Conservation (phyloP, 495 filamentous ascomycete species). For the Penicillium antarcticum region DNA sequence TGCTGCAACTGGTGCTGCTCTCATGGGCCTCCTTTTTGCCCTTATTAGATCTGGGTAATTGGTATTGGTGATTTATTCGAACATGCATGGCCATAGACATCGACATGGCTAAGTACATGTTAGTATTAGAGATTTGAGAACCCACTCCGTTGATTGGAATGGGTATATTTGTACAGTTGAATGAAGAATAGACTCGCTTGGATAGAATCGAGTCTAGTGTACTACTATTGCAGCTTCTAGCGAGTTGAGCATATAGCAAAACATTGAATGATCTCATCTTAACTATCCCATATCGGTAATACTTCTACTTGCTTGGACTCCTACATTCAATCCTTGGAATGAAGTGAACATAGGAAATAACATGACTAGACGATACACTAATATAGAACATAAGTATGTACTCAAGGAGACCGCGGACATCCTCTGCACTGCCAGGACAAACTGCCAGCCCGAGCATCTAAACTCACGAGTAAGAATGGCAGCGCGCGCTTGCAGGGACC, state of each 20-base stretch:
- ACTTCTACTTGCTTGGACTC: no score
- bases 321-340: neutral
- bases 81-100: neutral
- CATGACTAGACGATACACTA: constrained; percentile 33
- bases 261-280: neutral
- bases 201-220: constrained; percentile 7
- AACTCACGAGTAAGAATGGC: neutral
- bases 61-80: neutral
- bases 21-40: constrained; percentile 58
- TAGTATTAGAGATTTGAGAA: neutral
- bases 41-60: constrained; percentile 50
- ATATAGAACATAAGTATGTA: constrained; percentile 34
- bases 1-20: constrained; percentile 65
- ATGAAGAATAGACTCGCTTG: constrained; percentile 6
- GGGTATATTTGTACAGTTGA: constrained; percentile 15
- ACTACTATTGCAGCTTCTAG: constrained; percentile 6
- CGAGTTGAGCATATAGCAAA: neutral
- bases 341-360: constrained; percentile 27
- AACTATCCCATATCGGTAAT: neutral
- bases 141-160: neutral
- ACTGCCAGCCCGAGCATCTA: neutral
- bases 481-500: constrained; percentile 1
- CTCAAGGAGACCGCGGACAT: constrained; percentile 22
- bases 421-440: constrained; percentile 9
- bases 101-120: no score